Percentiles rank a stretch among this genome's conserved stretches.
Conservation (phyloP, 768 basidiomycete genomes). For the Neoboletus brunneissimus region DNA sequence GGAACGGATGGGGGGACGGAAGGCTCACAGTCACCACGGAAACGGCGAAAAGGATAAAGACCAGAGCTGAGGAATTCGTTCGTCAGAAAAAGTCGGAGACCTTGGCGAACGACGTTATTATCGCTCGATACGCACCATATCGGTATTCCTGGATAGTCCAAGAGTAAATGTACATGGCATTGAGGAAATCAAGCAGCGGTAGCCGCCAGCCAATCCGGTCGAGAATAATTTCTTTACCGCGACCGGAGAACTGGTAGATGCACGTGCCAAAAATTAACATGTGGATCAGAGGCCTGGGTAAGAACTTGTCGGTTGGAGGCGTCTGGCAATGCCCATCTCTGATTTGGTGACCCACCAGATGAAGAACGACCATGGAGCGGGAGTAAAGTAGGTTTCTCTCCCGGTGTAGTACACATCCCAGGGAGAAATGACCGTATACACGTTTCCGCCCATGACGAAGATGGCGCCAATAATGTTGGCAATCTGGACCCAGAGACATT, state of each 20-base stretch:
- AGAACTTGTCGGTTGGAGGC: background rate
- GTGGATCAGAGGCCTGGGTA: conserved; percentile 56
- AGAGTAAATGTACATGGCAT: conserved; percentile 61
- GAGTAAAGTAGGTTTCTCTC: conserved; percentile 67
- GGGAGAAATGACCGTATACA: conserved; percentile 58
- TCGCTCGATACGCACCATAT: conserved; percentile 31
- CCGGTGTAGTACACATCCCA: conserved; percentile 45
- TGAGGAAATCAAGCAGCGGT: conserved; percentile 60
- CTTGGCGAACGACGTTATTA: background rate
- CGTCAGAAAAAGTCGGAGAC: conserved; percentile 13
- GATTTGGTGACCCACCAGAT: conserved; percentile 45
- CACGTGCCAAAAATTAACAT: conserved; percentile 63
- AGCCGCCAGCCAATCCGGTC: conserved; percentile 68
- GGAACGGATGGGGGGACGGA: no score
- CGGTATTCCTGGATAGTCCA: conserved; percentile 54
- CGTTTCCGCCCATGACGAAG: conserved; percentile 57
- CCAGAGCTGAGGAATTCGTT: conserved; percentile 27
- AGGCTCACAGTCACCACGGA: conserved; percentile 49
- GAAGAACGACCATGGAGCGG: conserved; percentile 58
- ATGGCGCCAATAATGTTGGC: conserved; percentile 56
- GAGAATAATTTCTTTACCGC: conserved; percentile 55
- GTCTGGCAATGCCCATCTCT: background rate
- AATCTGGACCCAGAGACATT: conserved; percentile 32
- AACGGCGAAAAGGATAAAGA: conserved; percentile 43
- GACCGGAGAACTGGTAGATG: conserved; percentile 55